Base-by-base conservation (phyloP, 208 protist genomes). In the Crithidia brevicula region DNA sequence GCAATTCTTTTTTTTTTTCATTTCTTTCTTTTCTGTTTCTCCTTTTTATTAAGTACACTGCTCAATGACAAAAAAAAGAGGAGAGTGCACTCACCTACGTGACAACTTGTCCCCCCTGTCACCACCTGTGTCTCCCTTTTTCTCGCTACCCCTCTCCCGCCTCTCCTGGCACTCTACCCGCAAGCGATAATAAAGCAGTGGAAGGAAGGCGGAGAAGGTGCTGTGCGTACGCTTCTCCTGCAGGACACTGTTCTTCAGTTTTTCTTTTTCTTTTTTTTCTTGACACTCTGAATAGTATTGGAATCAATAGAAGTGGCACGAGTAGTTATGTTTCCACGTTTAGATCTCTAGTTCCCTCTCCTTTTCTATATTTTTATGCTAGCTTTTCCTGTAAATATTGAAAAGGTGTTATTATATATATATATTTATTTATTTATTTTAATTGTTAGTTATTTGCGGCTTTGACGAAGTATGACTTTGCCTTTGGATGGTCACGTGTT, bases 401-500 rank as follows among this genome's bases (percentile, higher is more conserved):
- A n/a, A n/a, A n/a, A n/a, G n/a, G n/a, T n/a, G n/a, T n/a, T n/a
- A n/a, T n/a, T n/a, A n/a, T n/a, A n/a, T n/a, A n/a, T n/a, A n/a
- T n/a, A n/a, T n/a, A n/a, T 49, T 53, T 47, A 18, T 25, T 33
- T 25, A 0, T 22, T 20, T 20, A 16, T 62, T 28, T 66, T 5
- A 28, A 16, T 49, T 62, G 53, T 80, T 34, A 67, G 36, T 73
- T 56, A 15, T 49, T 51, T 53, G 7, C 60, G 40, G 59, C 45
- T 54, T 18, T 31, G 43, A 23, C 20, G 59, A 65, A 23, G 31
- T 42, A 54, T 10, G n/a, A 40, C n/a, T 45, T 46, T 18, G 33
- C 40, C 47, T 51, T 33, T 79, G 51, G 9, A 27, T 62, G 46
- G 47, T 58, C 38, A 52, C 51, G n/a, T 59, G 56, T 77, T 54